Percentiles rank a stretch among this genome's conserved stretches.
Evolutionary conservation across 2,329 filamentous ascomycete species (phyloP).

Genomic region (Helminthosporium solani): DNA sequence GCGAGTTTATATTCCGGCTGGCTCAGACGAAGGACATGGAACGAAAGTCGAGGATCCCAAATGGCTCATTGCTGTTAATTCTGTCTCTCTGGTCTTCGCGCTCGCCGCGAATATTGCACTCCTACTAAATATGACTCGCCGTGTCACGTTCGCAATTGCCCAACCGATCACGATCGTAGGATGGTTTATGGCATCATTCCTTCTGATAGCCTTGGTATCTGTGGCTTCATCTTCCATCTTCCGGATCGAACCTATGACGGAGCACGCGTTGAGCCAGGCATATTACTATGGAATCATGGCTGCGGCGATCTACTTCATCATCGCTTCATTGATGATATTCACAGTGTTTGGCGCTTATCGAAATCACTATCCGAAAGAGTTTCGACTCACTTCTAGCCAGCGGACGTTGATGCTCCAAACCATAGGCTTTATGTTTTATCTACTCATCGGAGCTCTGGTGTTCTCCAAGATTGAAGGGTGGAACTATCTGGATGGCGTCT

Average conservation of each 20-base stretch:
- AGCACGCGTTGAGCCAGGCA: conserved; percentile 55
- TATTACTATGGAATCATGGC: conserved; percentile 63
- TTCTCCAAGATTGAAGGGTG: conserved; percentile 54
- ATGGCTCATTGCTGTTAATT: conserved; percentile 59
- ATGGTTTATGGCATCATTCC: conserved; percentile 56
- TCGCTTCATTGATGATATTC: conserved; percentile 55
- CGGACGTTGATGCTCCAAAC: conserved; percentile 58
- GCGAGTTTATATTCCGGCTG: conserved; percentile 54
- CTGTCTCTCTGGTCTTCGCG: conserved; percentile 56
- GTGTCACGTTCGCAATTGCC: conserved; percentile 56
- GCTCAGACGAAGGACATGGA: conserved; percentile 47
- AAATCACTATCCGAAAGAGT: conserved; percentile 57
- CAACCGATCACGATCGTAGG: conserved; percentile 62
- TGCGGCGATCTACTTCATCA: conserved; percentile 57
- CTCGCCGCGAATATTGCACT: conserved; percentile 57
- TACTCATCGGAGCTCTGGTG: conserved; percentile 50
- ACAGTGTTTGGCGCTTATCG: conserved; percentile 58
- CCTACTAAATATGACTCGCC: conserved; percentile 60
- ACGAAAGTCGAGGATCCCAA: conserved; percentile 53
- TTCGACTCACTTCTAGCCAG: conserved; percentile 57
- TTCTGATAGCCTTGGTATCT: conserved; percentile 54
- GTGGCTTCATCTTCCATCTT: conserved; percentile 50
- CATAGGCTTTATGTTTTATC: conserved; percentile 51
- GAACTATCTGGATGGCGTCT: conserved; percentile 56
- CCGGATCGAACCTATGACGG: conserved; percentile 43